Evolutionary conservation across 169 alveolate genomes (phyloP).

Genomic region (Eimeria brunetti): DNA sequence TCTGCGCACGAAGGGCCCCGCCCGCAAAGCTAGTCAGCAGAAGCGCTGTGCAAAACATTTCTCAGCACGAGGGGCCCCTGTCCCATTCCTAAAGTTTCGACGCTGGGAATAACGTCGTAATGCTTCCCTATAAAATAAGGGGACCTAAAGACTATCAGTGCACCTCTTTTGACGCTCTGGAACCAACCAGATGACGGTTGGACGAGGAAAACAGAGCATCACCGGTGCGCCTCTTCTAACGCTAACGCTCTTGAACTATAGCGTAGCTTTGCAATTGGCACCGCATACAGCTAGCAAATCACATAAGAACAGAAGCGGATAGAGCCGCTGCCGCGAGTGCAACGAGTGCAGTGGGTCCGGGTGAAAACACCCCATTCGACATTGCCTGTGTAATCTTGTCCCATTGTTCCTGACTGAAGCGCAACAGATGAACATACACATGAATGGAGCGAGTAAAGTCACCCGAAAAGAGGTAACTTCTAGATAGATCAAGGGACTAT

Average conservation of each 20-base stretch:
- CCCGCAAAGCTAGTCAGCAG: too few relatives aligned
- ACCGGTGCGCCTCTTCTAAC: too few relatives aligned
- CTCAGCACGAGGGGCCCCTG: not conserved
- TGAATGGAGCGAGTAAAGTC: not conserved
- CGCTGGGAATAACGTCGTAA: not conserved
- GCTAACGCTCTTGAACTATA: not conserved
- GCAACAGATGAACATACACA: not conserved
- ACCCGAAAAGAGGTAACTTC: not conserved
- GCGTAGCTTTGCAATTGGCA: not conserved
- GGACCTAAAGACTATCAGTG: not conserved
- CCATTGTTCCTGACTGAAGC: constrained; percentile 6
- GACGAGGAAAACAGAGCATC: too few relatives aligned
- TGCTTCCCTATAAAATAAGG: not conserved
- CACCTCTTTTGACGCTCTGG: not conserved
- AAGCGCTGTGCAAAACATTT: not conserved
- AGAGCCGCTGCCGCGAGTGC: constrained; percentile 18
- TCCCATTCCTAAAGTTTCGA: not conserved
- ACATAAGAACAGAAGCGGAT: not conserved
- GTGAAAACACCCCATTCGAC: not conserved
- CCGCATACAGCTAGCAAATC: not conserved
- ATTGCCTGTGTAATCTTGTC: not conserved
- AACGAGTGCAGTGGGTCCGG: not conserved
- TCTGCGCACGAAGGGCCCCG: too few relatives aligned
- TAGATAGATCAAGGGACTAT: not conserved
- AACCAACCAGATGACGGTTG: not conserved